These are phyloP conservation scores for Candida namnaoensis DNA, from an alignment of 805 yeast genomes.

Conservation along the genomic window DNA sequence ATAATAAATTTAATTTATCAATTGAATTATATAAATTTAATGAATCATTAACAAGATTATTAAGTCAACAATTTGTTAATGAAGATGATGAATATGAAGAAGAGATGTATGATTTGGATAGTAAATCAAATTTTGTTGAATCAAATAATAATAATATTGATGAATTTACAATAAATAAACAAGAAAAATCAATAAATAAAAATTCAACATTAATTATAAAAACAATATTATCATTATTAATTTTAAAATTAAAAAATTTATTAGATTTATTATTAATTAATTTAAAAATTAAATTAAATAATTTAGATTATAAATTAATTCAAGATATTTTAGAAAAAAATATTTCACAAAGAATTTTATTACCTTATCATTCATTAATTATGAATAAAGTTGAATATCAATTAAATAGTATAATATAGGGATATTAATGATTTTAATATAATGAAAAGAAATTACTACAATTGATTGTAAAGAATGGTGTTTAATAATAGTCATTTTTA, in stretches of 20 bases:
- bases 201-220: conserved; percentile 10
- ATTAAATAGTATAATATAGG: neutral
- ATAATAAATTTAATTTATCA: neutral
- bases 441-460: too few species aligned
- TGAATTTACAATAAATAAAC: too few species aligned
- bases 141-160: too few species aligned
- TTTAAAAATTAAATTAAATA: neutral
- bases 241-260: conserved; percentile 7
- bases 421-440: too few species aligned
- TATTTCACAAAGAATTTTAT: conserved; percentile 9
- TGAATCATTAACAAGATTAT: conserved; percentile 15
- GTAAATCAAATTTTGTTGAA: neutral
- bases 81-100: neutral
- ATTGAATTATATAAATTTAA: conserved; percentile 16
- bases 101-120: too few species aligned
- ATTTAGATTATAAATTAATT: conserved; percentile 9
- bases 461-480: too few species aligned
- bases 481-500: too few species aligned
- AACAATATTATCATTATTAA: conserved; percentile 9
- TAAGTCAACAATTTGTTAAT: conserved; percentile 2
- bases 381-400: conserved; percentile 3
- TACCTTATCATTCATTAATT: conserved; percentile 12
- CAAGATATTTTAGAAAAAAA: conserved; percentile 14
- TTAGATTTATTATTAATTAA: conserved; percentile 1
- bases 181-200: neutral